Evolutionary conservation across 441 rosid species (phyloP).

Genomic region (Populus hybrid): DNA sequence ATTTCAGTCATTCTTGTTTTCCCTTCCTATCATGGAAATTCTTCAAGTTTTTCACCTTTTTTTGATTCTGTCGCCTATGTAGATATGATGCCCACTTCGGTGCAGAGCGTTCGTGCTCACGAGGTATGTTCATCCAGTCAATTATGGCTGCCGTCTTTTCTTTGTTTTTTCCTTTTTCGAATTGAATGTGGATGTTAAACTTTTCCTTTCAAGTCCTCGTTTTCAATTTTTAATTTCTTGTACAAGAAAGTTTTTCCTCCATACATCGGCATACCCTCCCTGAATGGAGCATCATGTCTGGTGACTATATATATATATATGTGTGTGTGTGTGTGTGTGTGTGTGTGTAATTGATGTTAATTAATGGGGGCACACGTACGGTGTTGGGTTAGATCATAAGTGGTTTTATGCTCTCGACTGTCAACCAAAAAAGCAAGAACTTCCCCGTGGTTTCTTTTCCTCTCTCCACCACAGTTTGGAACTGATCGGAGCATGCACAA

Average conservation of each 20-base stretch:
- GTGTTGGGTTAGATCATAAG: not conserved
- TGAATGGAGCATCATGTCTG: no score
- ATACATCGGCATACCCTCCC: not conserved
- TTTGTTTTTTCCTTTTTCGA: not conserved
- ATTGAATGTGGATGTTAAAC: not conserved
- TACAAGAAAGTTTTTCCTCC: not conserved
- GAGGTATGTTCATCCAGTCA: not conserved
- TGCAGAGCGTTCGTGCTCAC: not conserved
- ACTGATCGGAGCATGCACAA: no score
- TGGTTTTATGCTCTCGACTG: not conserved
- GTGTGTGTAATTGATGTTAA: no score
- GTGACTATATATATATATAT: no score
- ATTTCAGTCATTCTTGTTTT: not conserved
- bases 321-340: no score
- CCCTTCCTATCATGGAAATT: not conserved
- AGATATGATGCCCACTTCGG: not conserved
- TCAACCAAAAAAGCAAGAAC: no score
- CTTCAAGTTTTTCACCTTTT: not conserved
- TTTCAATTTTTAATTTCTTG: not conserved
- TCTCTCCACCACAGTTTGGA: no score
- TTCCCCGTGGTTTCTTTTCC: no score
- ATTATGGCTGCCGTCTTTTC: not conserved
- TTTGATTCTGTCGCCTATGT: not conserved
- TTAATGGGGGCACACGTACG: not conserved
- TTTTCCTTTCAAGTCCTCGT: not conserved